Conservation (phyloP, 2,329 filamentous ascomycete species). For the Teratosphaeria destructans region DNA sequence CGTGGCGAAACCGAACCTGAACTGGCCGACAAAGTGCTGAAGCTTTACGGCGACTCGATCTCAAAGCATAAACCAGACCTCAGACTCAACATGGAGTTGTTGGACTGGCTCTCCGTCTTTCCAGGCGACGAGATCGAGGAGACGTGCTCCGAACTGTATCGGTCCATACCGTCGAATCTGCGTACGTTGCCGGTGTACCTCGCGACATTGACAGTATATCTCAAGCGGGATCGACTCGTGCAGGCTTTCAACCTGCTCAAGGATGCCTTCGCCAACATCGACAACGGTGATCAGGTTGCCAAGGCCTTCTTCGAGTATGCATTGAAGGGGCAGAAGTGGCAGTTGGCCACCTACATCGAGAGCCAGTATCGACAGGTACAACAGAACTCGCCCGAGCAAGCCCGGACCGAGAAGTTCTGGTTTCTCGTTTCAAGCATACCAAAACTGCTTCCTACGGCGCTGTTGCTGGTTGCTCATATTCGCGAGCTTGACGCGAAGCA, state of each 20-base stretch:
- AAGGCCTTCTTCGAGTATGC: conserved; percentile 12
- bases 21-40: conserved; percentile 19
- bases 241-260: conserved; percentile 12
- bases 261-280: conserved; percentile 18
- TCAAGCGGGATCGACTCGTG: conserved; percentile 7
- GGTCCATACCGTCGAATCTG: conserved; percentile 11
- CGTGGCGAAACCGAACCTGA: background rate
- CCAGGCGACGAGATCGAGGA: conserved; percentile 10
- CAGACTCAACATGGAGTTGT: conserved; percentile 15
- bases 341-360: conserved; percentile 10
- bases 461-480: conserved; percentile 5
- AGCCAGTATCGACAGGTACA: conserved; percentile 4
- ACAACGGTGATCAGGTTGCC: conserved; percentile 15
- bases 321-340: conserved; percentile 8
- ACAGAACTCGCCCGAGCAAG: background rate
- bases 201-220: conserved; percentile 9
- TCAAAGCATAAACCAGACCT: conserved; percentile 12
- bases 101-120: conserved; percentile 15
- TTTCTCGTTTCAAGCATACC: conserved; percentile 10
- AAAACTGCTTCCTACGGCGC: conserved; percentile 9
- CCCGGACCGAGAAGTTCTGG: conserved; percentile 11
- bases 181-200: conserved; percentile 15
- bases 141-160: conserved; percentile 16
- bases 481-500: conserved; percentile 1
- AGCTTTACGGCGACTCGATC: conserved; percentile 25